These are phyloP conservation scores for Cryptococcus sp. DNA, from an alignment of 1,284 basidiomycete genomes.

Conservation along the genomic window DNA sequence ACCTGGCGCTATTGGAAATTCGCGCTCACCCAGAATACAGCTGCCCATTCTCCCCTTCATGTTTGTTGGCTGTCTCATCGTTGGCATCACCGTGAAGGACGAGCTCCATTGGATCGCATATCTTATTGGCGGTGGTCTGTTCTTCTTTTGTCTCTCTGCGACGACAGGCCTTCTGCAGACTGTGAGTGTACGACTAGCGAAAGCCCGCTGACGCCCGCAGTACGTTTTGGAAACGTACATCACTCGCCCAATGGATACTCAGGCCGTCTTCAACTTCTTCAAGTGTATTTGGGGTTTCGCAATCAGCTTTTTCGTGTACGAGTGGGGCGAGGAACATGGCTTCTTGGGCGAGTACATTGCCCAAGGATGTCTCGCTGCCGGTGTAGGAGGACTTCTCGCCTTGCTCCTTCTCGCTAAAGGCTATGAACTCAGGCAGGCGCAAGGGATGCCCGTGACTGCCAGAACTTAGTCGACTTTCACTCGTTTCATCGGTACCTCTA, in stretches of 20 bases:
- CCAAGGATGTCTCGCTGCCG: conserved; percentile 41
- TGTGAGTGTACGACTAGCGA: neutral
- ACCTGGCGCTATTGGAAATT: neutral
- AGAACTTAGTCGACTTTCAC: too few species aligned
- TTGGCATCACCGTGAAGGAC: conserved; percentile 39
- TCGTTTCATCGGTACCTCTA: too few species aligned
- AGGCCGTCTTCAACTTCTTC: conserved; percentile 51
- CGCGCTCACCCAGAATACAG: neutral
- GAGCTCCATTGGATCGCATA: conserved; percentile 45
- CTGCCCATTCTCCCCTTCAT: conserved; percentile 36
- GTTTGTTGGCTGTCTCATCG: conserved; percentile 40
- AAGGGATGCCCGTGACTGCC: conserved; percentile 29
- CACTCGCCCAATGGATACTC: conserved; percentile 40
- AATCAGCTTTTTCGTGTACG: conserved; percentile 46
- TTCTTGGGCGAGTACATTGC: conserved; percentile 31
- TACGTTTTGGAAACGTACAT: conserved; percentile 51
- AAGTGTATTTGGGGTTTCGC: conserved; percentile 51
- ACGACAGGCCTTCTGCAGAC: conserved; percentile 33
- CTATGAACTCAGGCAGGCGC: conserved; percentile 22
- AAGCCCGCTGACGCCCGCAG: neutral
- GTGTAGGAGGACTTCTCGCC: conserved; percentile 28
- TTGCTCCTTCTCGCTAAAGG: conserved; percentile 36
- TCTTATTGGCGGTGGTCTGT: conserved; percentile 45
- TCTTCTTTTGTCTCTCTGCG: conserved; percentile 41
- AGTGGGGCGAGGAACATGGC: conserved; percentile 36